Percentiles rank a stretch among this genome's conserved stretches.
Evolutionary conservation across 192 early-diverging fungal genomes (phyloP).

Genomic region (Coemansia sp.): DNA sequence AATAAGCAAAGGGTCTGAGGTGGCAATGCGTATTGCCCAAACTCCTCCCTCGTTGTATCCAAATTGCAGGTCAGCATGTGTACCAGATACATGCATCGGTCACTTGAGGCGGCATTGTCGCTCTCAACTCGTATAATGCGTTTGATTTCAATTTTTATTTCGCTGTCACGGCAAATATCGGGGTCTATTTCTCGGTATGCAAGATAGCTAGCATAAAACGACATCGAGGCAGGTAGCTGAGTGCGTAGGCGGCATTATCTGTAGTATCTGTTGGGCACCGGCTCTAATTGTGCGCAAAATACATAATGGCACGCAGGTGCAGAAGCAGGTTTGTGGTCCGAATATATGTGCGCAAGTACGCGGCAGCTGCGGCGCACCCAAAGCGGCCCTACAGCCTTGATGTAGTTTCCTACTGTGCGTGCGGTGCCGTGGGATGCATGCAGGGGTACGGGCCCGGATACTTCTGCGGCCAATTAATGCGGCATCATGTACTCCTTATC

Average conservation of each 20-base stretch:
- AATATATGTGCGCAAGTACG: slow-evolving; percentile 1
- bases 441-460: not conserved
- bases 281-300: not conserved
- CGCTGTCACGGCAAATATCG: not conserved
- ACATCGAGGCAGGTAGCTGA: not conserved
- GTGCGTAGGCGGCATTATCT: not conserved
- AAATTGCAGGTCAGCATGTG: not conserved
- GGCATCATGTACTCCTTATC: not conserved
- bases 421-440: not conserved
- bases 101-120: not conserved
- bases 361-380: not conserved
- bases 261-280: not conserved
- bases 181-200: not conserved
- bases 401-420: not conserved
- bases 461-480: slow-evolving; percentile 1
- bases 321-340: slow-evolving; percentile 4
- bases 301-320: not conserved
- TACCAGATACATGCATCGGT: not conserved
- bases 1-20: not conserved
- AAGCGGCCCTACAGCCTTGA: not conserved
- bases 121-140: not conserved
- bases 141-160: not conserved
- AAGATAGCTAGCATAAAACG: no score
- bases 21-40: no score
- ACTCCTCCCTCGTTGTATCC: no score